phyloP scores from a whole-genome alignment of 2,329 filamentous ascomycete species.

The Cladosporium sp. region DNA sequence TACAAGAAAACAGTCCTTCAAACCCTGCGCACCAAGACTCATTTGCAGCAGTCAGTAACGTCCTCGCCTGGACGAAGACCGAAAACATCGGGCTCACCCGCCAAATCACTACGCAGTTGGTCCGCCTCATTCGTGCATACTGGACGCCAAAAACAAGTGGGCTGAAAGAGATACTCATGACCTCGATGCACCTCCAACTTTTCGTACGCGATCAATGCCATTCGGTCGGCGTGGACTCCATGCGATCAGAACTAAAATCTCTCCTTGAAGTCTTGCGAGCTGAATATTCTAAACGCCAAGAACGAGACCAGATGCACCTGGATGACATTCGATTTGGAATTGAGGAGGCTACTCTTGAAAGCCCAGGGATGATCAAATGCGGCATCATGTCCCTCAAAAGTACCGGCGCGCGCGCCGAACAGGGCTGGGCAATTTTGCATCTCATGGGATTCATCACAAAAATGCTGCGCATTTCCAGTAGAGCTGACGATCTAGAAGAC shows the following conservation, averaged over 20 bases:
- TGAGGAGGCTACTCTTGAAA: not conserved
- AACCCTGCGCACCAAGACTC: constrained; percentile 50
- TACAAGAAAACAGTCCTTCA: constrained; percentile 60
- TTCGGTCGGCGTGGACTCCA: constrained; percentile 14
- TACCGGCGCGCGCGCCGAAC: constrained; percentile 26
- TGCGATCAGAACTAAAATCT: constrained; percentile 50
- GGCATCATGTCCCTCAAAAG: constrained; percentile 26
- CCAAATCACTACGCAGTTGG: constrained; percentile 53
- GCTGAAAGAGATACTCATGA: constrained; percentile 67
- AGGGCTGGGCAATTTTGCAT: constrained; percentile 30
- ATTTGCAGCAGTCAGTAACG: constrained; percentile 68
- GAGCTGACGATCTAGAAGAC: constrained; percentile 9
- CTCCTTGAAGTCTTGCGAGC: constrained; percentile 66
- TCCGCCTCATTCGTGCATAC: constrained; percentile 68
- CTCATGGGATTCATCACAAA: constrained; percentile 4
- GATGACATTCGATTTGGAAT: constrained; percentile 58
- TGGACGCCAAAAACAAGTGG: constrained; percentile 55
- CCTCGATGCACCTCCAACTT: constrained; percentile 57
- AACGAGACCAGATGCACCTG: constrained; percentile 69
- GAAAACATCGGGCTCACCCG: constrained; percentile 63
- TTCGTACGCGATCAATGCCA: constrained; percentile 35
- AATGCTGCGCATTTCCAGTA: not conserved
- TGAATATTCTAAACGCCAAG: constrained; percentile 70
- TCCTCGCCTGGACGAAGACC: constrained; percentile 61
- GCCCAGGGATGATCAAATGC: not conserved